phyloP scores from a whole-genome alignment of 1,284 basidiomycete genomes.

The Irpex sp. region DNA sequence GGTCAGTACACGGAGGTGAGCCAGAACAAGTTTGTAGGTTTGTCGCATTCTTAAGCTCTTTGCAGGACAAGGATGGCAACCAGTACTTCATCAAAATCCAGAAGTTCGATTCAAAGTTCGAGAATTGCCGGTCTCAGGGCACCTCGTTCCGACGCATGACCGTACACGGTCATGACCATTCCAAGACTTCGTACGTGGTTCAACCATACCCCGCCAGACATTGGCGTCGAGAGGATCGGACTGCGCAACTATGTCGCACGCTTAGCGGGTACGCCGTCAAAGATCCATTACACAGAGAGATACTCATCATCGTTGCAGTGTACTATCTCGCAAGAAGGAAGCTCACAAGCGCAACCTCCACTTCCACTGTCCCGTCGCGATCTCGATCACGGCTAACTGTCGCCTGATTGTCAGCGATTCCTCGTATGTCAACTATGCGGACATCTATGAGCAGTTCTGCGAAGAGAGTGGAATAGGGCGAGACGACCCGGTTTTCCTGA shows the following conservation, averaged over 20 bases:
- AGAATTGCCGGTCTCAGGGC: slow-evolving; percentile 83
- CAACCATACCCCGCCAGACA: slow-evolving; percentile 89
- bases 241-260: slow-evolving; percentile 89
- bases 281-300: background rate
- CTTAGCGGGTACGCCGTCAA: slow-evolving; percentile 74
- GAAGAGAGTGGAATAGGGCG: slow-evolving; percentile 73
- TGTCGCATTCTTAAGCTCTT: background rate
- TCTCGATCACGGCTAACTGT: slow-evolving; percentile 83
- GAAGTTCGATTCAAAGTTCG: slow-evolving; percentile 89
- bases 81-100: slow-evolving; percentile 90
- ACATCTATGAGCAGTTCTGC: slow-evolving; percentile 93
- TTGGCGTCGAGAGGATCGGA: slow-evolving; percentile 89
- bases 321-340: slow-evolving; percentile 87
- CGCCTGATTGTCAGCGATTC: slow-evolving; percentile 91
- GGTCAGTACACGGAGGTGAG: slow-evolving; percentile 95
- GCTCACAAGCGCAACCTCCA: slow-evolving; percentile 87
- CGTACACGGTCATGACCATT: slow-evolving; percentile 91
- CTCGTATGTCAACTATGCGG: slow-evolving; percentile 88
- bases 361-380: slow-evolving; percentile 88
- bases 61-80: slow-evolving; percentile 90
- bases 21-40: slow-evolving; percentile 1
- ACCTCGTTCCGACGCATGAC: slow-evolving; percentile 90
- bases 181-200: slow-evolving; percentile 85
- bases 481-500: slow-evolving; percentile 86
- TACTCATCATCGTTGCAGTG: slow-evolving; percentile 41